A percentile compares a stretch with the other conserved stretches of the same genome.
Conservation (phyloP, 2,329 filamentous ascomycete species). For the Penicillium brasilianum region DNA sequence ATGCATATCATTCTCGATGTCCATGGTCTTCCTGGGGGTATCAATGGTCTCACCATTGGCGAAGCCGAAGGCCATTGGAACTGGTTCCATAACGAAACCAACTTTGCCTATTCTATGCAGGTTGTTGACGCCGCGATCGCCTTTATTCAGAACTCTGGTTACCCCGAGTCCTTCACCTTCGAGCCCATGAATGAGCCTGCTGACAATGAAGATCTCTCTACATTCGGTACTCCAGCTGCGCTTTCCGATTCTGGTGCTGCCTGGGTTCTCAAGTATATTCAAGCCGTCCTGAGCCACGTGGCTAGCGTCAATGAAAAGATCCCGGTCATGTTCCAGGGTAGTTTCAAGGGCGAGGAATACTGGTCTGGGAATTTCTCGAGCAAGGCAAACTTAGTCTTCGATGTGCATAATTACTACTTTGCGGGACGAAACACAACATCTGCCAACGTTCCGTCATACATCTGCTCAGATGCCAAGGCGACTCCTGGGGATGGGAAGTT, state of each 20-base stretch:
- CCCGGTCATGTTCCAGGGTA: constrained; percentile 31
- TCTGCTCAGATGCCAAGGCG: constrained; percentile 22
- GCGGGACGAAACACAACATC: constrained; percentile 18
- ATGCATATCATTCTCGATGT: constrained; percentile 33
- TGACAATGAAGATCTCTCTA: constrained; percentile 21
- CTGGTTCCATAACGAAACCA: constrained; percentile 32
- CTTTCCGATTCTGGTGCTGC: constrained; percentile 22
- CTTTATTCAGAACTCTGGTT: constrained; percentile 21
- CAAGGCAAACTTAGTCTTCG: constrained; percentile 28
- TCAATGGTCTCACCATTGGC: constrained; percentile 28
- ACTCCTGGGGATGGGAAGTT: constrained; percentile 27
- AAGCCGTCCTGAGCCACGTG: constrained; percentile 23
- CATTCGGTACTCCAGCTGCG: constrained; percentile 24
- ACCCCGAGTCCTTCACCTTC: constrained; percentile 26
- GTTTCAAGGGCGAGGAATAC: constrained; percentile 25
- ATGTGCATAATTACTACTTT: constrained; percentile 33
- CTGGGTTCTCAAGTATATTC: constrained; percentile 29
- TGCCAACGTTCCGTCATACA: constrained; percentile 17
- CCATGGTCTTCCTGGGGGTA: constrained; percentile 32
- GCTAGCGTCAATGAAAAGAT: constrained; percentile 22
- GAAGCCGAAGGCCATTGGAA: constrained; percentile 26
- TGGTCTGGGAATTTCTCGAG: constrained; percentile 26
- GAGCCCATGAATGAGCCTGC: constrained; percentile 30
- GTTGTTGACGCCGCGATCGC: constrained; percentile 22
- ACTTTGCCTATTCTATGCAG: constrained; percentile 26